Evolutionary conservation across 352 stramenopile genomes (phyloP).

Genomic region (Phytophthora sansomeana): DNA sequence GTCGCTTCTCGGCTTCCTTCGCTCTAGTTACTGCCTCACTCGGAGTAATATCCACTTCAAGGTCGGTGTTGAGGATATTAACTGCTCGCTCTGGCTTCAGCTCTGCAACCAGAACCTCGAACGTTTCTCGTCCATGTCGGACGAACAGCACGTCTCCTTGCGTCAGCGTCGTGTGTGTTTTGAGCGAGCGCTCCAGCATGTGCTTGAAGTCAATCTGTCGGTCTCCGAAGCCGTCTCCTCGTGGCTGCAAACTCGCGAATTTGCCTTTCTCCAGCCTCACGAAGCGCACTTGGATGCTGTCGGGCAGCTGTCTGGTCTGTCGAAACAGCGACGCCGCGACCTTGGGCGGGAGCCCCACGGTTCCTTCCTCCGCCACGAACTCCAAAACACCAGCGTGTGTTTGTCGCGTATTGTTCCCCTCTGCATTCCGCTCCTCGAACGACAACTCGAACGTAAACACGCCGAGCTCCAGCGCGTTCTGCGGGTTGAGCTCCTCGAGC

Average conservation of each 20-base stretch:
- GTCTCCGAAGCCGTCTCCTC: conserved; percentile 71
- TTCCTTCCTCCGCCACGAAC: conserved; percentile 83
- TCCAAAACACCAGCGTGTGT: conserved; percentile 85
- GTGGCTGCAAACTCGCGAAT: conserved; percentile 76
- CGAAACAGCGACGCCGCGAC: conserved; percentile 74
- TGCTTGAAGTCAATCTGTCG: conserved; percentile 86
- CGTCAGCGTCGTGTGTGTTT: conserved; percentile 80
- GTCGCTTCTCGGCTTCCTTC: conserved; percentile 43
- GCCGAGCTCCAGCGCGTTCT: conserved; percentile 77
- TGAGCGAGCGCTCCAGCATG: conserved; percentile 78
- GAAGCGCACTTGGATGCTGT: conserved; percentile 67
- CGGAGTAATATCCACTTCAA: conserved; percentile 83
- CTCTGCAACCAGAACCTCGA: conserved; percentile 71
- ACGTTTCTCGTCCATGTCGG: conserved; percentile 78
- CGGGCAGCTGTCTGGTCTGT: conserved; percentile 28
- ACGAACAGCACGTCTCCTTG: conserved; percentile 82
- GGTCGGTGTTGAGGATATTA: conserved; percentile 82
- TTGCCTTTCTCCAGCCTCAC: conserved; percentile 76
- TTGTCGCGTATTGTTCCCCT: conserved; percentile 14
- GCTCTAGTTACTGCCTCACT: conserved; percentile 59
- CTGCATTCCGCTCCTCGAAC: conserved; percentile 20
- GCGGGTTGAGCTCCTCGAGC: conserved; percentile 79
- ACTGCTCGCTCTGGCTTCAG: conserved; percentile 67
- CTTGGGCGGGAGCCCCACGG: conserved; percentile 79
- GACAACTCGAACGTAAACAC: conserved; percentile 88